Percentiles rank a stretch among this genome's conserved stretches.
phyloP scores from a whole-genome alignment of 805 yeast species.

The Kodamaea lidongshanica region DNA sequence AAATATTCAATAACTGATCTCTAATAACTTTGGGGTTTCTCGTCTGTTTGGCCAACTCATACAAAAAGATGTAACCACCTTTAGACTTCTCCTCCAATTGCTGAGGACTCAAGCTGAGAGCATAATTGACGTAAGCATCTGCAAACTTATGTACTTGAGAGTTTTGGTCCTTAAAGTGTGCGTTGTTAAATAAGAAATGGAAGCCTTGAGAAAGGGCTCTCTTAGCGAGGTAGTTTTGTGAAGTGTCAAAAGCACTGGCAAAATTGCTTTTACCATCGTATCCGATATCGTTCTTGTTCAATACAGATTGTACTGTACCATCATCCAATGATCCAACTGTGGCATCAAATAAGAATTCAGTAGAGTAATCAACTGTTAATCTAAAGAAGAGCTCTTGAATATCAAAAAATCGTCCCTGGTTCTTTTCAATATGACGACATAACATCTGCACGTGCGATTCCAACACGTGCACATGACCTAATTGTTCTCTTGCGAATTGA shows the following conservation, averaged over 20 bases:
- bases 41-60: slow-evolving; percentile 44
- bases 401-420: slow-evolving; percentile 27
- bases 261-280: slow-evolving; percentile 30
- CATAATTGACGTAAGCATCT: slow-evolving; percentile 35
- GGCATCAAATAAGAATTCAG: slow-evolving; percentile 38
- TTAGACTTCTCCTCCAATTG: slow-evolving; percentile 26
- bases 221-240: slow-evolving; percentile 27
- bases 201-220: slow-evolving; percentile 16
- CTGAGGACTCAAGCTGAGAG: slow-evolving; percentile 25
- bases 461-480: slow-evolving; percentile 33
- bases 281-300: slow-evolving; percentile 9
- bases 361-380: slow-evolving; percentile 37
- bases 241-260: slow-evolving; percentile 28
- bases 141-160: slow-evolving; percentile 27
- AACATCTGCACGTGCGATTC: slow-evolving; percentile 37
- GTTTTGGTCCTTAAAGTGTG: slow-evolving; percentile 13
- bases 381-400: slow-evolving; percentile 35
- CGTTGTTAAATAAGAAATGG: slow-evolving; percentile 14
- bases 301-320: slow-evolving; percentile 7
- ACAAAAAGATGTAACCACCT: slow-evolving; percentile 41
- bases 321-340: slow-evolving; percentile 30
- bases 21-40: slow-evolving; percentile 41
- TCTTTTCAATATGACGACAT: slow-evolving; percentile 22
- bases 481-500: slow-evolving; percentile 39
- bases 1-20: slow-evolving; percentile 46